Evolutionary conservation across 176 grass and related monocot genomes (phyloP).

Genomic region (Melocanna baccifera): DNA sequence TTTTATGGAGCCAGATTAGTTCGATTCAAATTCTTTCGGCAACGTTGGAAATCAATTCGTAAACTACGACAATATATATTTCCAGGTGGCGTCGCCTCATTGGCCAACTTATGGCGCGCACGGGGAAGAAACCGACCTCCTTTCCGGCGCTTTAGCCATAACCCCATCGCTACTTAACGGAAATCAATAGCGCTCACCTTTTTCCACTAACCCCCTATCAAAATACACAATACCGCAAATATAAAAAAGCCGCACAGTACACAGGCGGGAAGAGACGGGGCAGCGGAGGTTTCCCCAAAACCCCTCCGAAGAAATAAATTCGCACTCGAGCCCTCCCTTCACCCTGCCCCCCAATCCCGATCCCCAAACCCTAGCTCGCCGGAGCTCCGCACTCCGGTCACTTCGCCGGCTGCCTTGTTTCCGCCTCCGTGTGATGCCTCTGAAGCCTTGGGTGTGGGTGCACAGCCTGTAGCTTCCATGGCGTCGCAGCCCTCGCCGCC

Average conservation of each 20-base stretch:
- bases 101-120: constrained; percentile 4
- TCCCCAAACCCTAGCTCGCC: constrained; percentile 47
- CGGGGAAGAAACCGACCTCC: neutral
- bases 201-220: neutral
- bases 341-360: neutral
- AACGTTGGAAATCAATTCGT: neutral
- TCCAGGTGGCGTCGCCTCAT: neutral
- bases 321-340: neutral
- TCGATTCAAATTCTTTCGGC: no score
- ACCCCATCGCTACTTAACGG: neutral
- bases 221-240: neutral
- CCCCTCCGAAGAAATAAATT: constrained; percentile 2
- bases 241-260: neutral
- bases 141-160: constrained; percentile 34
- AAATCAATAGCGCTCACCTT: neutral
- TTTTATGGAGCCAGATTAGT: no score
- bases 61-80: neutral
- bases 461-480: neutral
- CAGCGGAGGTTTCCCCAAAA: constrained; percentile 5
- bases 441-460: neutral
- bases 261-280: neutral
- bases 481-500: neutral
- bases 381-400: constrained; percentile 25
- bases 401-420: neutral
- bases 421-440: neutral